These are phyloP conservation scores for Gastrolobium bilobum DNA, from an alignment of 306 rosid genomes.

Conservation along the genomic window DNA sequence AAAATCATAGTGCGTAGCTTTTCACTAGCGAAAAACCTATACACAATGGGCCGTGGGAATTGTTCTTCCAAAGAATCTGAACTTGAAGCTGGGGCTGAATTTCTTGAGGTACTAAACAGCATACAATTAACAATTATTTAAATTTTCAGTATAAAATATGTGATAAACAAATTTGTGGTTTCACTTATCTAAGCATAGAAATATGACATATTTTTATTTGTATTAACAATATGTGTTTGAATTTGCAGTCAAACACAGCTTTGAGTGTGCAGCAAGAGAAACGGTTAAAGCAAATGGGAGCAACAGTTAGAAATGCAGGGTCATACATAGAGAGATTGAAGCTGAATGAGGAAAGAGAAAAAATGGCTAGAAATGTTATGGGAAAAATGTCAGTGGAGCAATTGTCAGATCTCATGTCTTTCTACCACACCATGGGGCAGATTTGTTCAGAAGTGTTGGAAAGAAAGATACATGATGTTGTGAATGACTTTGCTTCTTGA, in stretches of 20 bases:
- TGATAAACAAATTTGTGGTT: too few species aligned
- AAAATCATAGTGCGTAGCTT: slow-evolving; percentile 68
- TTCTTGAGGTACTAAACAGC: slow-evolving; percentile 67
- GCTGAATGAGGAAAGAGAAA: slow-evolving; percentile 71
- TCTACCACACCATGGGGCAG: slow-evolving; percentile 81
- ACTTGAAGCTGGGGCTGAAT: slow-evolving; percentile 76
- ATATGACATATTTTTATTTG: not conserved
- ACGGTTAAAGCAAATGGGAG: slow-evolving; percentile 92
- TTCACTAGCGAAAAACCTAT: slow-evolving; percentile 71
- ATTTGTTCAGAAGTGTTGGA: slow-evolving; percentile 79
- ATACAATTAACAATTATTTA: not conserved
- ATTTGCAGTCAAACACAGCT: slow-evolving; percentile 76
- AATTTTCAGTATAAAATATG: not conserved
- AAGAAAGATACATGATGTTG: slow-evolving; percentile 57
- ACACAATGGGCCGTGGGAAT: slow-evolving; percentile 54
- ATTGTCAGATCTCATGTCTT: slow-evolving; percentile 78
- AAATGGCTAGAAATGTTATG: slow-evolving; percentile 68
- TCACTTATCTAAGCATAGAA: not conserved
- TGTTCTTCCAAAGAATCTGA: slow-evolving; percentile 62
- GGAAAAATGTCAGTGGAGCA: slow-evolving; percentile 83
- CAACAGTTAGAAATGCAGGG: slow-evolving; percentile 83
- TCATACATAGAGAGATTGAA: slow-evolving; percentile 71
- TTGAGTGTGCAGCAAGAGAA: slow-evolving; percentile 79
- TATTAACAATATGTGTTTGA: not conserved
- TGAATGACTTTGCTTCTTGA: slow-evolving; percentile 46